Conservation (phyloP, 495 filamentous ascomycete species). For the Beverwykella pulmonaria region DNA sequence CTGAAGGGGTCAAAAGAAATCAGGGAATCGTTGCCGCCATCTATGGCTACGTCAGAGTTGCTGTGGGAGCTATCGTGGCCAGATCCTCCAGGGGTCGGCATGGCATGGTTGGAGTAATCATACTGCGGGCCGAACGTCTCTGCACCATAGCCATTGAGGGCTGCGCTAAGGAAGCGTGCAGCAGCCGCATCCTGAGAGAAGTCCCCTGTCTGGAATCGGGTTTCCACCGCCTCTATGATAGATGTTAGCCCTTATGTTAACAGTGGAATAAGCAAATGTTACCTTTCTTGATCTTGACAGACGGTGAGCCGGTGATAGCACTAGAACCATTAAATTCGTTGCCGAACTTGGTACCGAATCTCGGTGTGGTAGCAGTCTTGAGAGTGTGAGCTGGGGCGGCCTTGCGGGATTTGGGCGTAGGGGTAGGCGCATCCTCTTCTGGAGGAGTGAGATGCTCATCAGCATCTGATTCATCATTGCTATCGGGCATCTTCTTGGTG, state of each 20-base stretch:
- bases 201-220: not conserved
- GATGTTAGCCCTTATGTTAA: not conserved
- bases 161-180: not conserved
- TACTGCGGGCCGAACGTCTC: not conserved
- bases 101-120: not conserved
- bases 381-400: not conserved
- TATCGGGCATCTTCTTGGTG: not conserved
- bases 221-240: not conserved
- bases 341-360: not conserved
- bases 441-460: slow-evolving; percentile 10
- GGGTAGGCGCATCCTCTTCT: not conserved
- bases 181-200: not conserved
- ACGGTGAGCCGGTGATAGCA: not conserved
- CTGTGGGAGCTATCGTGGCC: not conserved
- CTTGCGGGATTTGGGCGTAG: not conserved
- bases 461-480: slow-evolving; percentile 20
- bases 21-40: not conserved
- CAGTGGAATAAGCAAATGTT: not conserved
- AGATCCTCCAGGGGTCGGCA: not conserved
- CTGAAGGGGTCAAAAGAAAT: too few species aligned
- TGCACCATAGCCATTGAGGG: not conserved
- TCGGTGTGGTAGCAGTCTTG: not conserved
- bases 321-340: not conserved
- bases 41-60: not conserved
- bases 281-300: not conserved